A percentile compares a stretch with the other conserved stretches of the same genome.
phyloP scores from a whole-genome alignment of 306 rosid species.

The Lagenaria siceraria region DNA sequence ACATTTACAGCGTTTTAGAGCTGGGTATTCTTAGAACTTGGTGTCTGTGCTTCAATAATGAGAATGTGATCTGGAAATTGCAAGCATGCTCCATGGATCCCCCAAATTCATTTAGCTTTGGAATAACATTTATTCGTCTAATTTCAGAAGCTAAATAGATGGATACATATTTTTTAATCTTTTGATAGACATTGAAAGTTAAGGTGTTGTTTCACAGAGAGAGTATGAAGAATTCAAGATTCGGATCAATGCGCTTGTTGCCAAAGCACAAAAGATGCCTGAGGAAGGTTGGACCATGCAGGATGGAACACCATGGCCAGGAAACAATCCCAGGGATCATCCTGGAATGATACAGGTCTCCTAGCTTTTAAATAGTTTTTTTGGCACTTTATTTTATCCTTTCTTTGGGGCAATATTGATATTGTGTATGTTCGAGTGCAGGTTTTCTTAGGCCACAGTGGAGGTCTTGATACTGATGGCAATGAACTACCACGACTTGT shows the following conservation, averaged over 20 bases:
- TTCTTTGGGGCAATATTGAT: slow-evolving; percentile 6
- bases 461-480: slow-evolving; percentile 97
- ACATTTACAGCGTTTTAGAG: not conserved
- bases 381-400: not conserved
- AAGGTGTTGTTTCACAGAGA: slow-evolving; percentile 45
- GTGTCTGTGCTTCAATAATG: not conserved
- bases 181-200: not conserved
- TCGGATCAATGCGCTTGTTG: slow-evolving; percentile 80
- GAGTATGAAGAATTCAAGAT: slow-evolving; percentile 97
- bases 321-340: slow-evolving; percentile 97
- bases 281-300: slow-evolving; percentile 99
- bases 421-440: slow-evolving; percentile 21
- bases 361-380: not conserved
- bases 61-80: not conserved
- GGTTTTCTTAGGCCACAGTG: slow-evolving; percentile 98
- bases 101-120: not conserved
- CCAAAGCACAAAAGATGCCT: slow-evolving; percentile 94
- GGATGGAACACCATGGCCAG: slow-evolving; percentile 99
- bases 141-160: not conserved
- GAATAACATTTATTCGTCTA: not conserved
- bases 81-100: not conserved
- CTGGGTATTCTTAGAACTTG: not conserved
- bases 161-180: not conserved
- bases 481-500: slow-evolving; percentile 99
- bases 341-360: slow-evolving; percentile 99